Evolutionary conservation across 208 protist genomes (phyloP), one percentile per base, ranked within the genome.

Genomic region (Paratrypanosoma confusum): DNA sequence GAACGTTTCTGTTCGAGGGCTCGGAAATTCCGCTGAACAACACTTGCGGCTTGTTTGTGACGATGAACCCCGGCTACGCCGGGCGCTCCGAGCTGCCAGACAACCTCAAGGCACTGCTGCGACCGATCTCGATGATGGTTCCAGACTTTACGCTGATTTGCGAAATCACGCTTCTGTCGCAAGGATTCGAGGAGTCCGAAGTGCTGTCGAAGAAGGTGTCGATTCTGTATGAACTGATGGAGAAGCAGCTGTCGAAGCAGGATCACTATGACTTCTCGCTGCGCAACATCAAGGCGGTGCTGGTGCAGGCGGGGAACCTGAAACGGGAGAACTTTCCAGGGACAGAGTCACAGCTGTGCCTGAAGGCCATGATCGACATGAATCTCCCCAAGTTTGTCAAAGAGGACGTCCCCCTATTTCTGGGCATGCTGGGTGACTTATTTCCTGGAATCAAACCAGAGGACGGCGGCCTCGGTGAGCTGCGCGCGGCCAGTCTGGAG

Each of bases 61-160:
- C 97, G 13, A 99, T 99, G 97, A 99, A 99, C 66, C 96, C 97
- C 33, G 93, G 96, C 39, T 99, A 99, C 75, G 95, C 96, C 11
- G 97, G 96, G 16, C 90, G 97, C 32, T 95, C 95, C 4, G 95
- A 99, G 68, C 76, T 99, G 26, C 97, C 97, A 4, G 97, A 99
- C 63, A 99, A 99, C 75, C 76, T 99, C 14, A 98, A 98, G 65
- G 88, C 90, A 6, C 65, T 98, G 27, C 82, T 98, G 39, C 81
- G 97, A n/a, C 96, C 96, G 27, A 93, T 99, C 22, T 93, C 96
- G 7, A 99, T 99, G 97, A 98, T 98, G 88, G 85, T 95, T 49
- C 97, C 97, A 5, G 95, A 99, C 71, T 96, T 95, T 39, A 61
- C 79, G 3, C 65, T 97, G 10, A 99, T 99, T 71, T 96, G 93